Evolutionary conservation across 192 early-diverging fungal species (phyloP).

Genomic region (Neocallimastix lanati): DNA sequence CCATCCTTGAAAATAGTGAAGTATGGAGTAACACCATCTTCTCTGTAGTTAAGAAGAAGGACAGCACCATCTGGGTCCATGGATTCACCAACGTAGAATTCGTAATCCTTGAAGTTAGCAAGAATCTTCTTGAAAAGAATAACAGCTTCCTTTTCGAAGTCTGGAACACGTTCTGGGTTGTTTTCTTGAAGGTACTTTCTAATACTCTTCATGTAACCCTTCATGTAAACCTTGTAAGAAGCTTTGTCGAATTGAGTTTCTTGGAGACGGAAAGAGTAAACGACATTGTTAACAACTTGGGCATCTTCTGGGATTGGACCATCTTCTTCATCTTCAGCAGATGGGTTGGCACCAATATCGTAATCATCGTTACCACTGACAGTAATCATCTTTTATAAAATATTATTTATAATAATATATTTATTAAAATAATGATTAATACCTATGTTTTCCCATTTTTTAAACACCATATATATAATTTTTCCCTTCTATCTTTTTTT

Average conservation of each 20-base stretch:
- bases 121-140: conserved; percentile 62
- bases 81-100: conserved; percentile 74
- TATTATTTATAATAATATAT: no score
- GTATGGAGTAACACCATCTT: conserved; percentile 81
- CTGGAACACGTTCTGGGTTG: conserved; percentile 35
- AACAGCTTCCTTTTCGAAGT: conserved; percentile 43
- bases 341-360: conserved; percentile 83
- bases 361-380: conserved; percentile 43
- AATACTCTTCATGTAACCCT: conserved; percentile 81
- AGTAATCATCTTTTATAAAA: conserved; percentile 30
- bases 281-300: conserved; percentile 64
- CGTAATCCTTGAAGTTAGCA: conserved; percentile 65
- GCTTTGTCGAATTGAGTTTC: conserved; percentile 76
- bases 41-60: conserved; percentile 82
- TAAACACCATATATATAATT: no score
- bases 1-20: conserved; percentile 82
- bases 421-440: no score
- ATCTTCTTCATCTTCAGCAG: conserved; percentile 51
- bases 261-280: conserved; percentile 58
- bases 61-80: conserved; percentile 80
- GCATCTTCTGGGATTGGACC: conserved; percentile 7
- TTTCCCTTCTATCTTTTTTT: no score
- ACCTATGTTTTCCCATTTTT: no score
- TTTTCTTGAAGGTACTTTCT: conserved; percentile 34
- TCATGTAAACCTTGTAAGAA: conserved; percentile 73